Conservation (phyloP, 495 filamentous ascomycete genomes). For the Ramalina intermedia region DNA sequence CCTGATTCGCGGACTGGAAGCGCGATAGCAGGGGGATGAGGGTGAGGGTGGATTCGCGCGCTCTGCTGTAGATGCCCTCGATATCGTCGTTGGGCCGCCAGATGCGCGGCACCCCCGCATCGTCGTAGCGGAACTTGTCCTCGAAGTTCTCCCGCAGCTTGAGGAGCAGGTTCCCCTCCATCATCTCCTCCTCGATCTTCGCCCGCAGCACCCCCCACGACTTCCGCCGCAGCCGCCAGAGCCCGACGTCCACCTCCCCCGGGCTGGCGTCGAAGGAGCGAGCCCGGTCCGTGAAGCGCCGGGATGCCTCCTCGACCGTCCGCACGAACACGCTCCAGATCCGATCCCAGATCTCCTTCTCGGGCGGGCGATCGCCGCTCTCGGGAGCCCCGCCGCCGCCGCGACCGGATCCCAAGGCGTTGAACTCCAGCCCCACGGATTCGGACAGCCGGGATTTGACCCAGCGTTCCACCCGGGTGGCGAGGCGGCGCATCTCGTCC, state of each 20-base stretch:
- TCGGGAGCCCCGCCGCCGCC: slow-evolving; percentile 69
- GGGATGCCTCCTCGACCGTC: slow-evolving; percentile 75
- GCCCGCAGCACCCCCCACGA: slow-evolving; percentile 81
- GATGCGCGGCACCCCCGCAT: slow-evolving; percentile 83
- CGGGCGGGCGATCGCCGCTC: slow-evolving; percentile 49
- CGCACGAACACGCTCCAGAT: slow-evolving; percentile 78
- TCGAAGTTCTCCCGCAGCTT: slow-evolving; percentile 98
- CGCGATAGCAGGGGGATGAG: slow-evolving; percentile 78
- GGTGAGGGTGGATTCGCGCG: slow-evolving; percentile 77
- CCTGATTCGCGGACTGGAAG: slow-evolving; percentile 60
- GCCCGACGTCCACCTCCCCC: slow-evolving; percentile 82
- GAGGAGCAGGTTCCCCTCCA: slow-evolving; percentile 88
- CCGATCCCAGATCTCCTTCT: slow-evolving; percentile 89
- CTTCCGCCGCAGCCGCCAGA: slow-evolving; percentile 84
- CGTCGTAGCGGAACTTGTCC: slow-evolving; percentile 97
- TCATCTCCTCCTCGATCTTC: slow-evolving; percentile 94
- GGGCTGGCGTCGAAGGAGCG: slow-evolving; percentile 83
- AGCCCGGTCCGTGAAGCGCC: slow-evolving; percentile 71
- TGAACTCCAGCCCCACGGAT: slow-evolving; percentile 85
- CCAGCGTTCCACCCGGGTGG: slow-evolving; percentile 81
- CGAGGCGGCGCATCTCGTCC: slow-evolving; percentile 90
- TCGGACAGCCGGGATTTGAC: slow-evolving; percentile 77
- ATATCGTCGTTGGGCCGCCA: slow-evolving; percentile 97
- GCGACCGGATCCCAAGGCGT: slow-evolving; percentile 75
- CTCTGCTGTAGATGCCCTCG: slow-evolving; percentile 80